Base-by-base conservation (phyloP, 805 yeast genomes). In the Saccharomycodes ludwigii region DNA sequence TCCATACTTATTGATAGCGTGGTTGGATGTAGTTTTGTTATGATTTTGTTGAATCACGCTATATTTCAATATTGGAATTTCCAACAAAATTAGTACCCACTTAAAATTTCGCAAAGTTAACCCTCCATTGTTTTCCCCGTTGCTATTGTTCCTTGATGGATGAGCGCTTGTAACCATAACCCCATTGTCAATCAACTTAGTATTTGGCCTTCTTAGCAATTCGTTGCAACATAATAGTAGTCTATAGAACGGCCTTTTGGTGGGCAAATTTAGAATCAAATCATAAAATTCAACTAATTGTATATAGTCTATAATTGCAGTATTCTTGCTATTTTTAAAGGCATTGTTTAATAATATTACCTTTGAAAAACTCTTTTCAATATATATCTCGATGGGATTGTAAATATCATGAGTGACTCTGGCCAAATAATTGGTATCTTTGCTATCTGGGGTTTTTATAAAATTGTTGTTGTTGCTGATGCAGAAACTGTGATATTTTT, bases 81-180 rank as follows among this genome's bases (percentile, higher is more conserved):
- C 86, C 31, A 78, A 52, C 9, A 82, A 54, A 3, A 82, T 70
- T 12, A 82, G 52, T 2, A 82, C 42, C 77, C 83, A 80, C 27
- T 59, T 49, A 18, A 74, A 49, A 14, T 68, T 60, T 2, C 26
- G 27, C 1, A 31, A 14, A 3, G 27, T 28, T 19, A 17, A 16
- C 12, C 12, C 13, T 8, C 21, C 7, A 8, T 21, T 16, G 8
- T 53, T 41, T 0, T 76, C 66, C 9, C 61, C n/a, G n/a, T n/a
- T n/a, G n/a, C n/a, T n/a, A n/a, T n/a, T n/a, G n/a, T n/a, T n/a
- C n/a, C n/a, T n/a, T n/a, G n/a, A n/a, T n/a, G n/a, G n/a, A n/a
- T n/a, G n/a, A n/a, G n/a, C n/a, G n/a, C n/a, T n/a, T n/a, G n/a
- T n/a, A n/a, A n/a, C n/a, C n/a, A n/a, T n/a, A n/a, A n/a, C n/a